These are phyloP conservation scores for Suhomyces panamericanus DNA, from an alignment of 1,139 yeast species.

Conservation along the genomic window DNA sequence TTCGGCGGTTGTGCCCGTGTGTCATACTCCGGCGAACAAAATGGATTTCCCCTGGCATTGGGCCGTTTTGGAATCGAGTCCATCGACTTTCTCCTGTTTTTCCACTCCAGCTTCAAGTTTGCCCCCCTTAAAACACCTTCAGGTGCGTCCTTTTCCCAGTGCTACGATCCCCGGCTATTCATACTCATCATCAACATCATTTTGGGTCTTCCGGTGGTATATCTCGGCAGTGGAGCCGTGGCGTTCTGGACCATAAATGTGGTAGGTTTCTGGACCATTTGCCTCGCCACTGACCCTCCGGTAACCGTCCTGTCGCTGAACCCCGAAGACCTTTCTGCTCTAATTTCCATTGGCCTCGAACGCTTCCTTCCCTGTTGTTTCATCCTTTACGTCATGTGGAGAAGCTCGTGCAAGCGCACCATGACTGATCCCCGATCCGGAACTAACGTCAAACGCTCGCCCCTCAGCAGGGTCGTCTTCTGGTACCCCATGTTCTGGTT, in stretches of 20 bases:
- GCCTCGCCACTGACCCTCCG: constrained; percentile 85
- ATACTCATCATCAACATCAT: constrained; percentile 59
- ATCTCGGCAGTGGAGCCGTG: constrained; percentile 52
- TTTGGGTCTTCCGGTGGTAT: constrained; percentile 60
- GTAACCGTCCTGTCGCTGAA: constrained; percentile 53
- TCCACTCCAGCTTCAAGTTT: constrained; percentile 73
- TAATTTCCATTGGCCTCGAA: constrained; percentile 70
- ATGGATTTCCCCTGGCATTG: constrained; percentile 42
- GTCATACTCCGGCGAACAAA: constrained; percentile 57
- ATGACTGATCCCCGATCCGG: constrained; percentile 19
- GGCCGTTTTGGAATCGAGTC: constrained; percentile 58
- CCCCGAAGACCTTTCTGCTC: constrained; percentile 53
- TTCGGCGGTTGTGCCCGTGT: constrained; percentile 82
- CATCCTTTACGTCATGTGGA: constrained; percentile 74
- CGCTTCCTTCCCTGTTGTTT: constrained; percentile 76
- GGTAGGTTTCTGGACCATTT: constrained; percentile 86
- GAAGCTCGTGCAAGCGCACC: constrained; percentile 45
- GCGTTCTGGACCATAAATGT: constrained; percentile 63
- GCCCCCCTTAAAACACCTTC: constrained; percentile 21
- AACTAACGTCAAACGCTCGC: constrained; percentile 20
- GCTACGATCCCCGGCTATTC: constrained; percentile 65
- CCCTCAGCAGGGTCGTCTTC: constrained; percentile 54
- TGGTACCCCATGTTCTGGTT: constrained; percentile 88
- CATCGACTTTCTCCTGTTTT: constrained; percentile 64
- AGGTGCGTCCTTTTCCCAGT: constrained; percentile 35